Percentiles rank a stretch among this genome's conserved stretches.
Evolutionary conservation across 768 basidiomycete species (phyloP).

Genomic region (Leccinum truebloodii): DNA sequence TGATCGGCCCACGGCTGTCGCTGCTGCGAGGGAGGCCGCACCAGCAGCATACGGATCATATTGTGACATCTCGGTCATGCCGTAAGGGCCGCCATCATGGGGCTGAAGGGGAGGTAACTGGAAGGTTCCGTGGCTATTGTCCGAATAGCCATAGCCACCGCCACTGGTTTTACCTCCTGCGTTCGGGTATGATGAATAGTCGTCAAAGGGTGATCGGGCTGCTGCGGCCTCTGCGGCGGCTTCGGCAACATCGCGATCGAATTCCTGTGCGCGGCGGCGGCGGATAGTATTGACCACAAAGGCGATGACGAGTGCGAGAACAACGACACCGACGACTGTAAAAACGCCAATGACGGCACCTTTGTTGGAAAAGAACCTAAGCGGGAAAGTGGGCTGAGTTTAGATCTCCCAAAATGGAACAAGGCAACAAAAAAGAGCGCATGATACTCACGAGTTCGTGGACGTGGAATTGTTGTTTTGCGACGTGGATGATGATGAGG

Average conservation of each 20-base stretch:
- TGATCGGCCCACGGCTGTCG: slow-evolving; percentile 21
- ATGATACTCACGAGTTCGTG: slow-evolving; percentile 29
- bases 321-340: slow-evolving; percentile 67
- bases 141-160: slow-evolving; percentile 42
- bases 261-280: slow-evolving; percentile 60
- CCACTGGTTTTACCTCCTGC: slow-evolving; percentile 23
- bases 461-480: not conserved
- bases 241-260: slow-evolving; percentile 73
- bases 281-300: slow-evolving; percentile 54
- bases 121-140: slow-evolving; percentile 59
- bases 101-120: slow-evolving; percentile 45
- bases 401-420: not conserved
- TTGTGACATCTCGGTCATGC: slow-evolving; percentile 50
- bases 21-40: slow-evolving; percentile 22
- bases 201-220: slow-evolving; percentile 52
- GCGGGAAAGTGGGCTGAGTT: slow-evolving; percentile 3
- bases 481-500: not conserved
- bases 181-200: slow-evolving; percentile 37
- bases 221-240: slow-evolving; percentile 67
- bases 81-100: slow-evolving; percentile 48
- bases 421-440: not conserved
- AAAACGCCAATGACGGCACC: slow-evolving; percentile 75
- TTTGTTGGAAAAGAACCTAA: slow-evolving; percentile 70
- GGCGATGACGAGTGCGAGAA: slow-evolving; percentile 48
- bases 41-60: slow-evolving; percentile 38